phyloP scores from a whole-genome alignment of 2,329 filamentous ascomycete species.

The Diaporthe citrichinensis region DNA sequence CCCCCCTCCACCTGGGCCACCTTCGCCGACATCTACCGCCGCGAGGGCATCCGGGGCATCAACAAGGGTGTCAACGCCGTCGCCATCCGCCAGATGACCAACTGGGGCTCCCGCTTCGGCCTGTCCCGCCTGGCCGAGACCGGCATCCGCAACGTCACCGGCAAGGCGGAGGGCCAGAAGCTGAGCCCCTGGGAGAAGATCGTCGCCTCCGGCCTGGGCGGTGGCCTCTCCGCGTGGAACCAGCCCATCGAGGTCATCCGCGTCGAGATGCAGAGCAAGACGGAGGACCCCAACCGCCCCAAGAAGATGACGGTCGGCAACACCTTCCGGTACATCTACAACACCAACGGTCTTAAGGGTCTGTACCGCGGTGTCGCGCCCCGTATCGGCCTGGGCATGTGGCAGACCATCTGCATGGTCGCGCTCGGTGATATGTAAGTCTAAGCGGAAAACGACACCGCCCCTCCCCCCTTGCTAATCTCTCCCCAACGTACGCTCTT shows the following conservation, averaged over 20 bases:
- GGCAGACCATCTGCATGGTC: conserved; percentile 99
- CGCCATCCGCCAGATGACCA: conserved; percentile 98
- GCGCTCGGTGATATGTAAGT: conserved; percentile 97
- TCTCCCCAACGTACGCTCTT: neutral
- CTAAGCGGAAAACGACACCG: neutral
- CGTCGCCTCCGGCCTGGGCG: conserved; percentile 85
- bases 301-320: conserved; percentile 99
- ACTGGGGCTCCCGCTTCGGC: conserved; percentile 98
- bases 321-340: conserved; percentile 89
- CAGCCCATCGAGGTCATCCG: conserved; percentile 99
- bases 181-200: conserved; percentile 89
- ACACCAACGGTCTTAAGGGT: conserved; percentile 88
- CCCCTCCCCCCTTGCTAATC: conserved; percentile 40
- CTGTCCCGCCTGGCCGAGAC: conserved; percentile 92
- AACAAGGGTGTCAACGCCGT: conserved; percentile 99
- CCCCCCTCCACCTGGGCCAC: conserved; percentile 93
- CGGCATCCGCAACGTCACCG: conserved; percentile 82
- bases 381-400: conserved; percentile 94
- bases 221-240: conserved; percentile 98
- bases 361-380: conserved; percentile 96
- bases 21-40: conserved; percentile 97
- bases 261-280: conserved; percentile 99
- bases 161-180: conserved; percentile 85
- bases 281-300: conserved; percentile 94
- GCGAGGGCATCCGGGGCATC: conserved; percentile 94